Conservation (phyloP, 768 basidiomycete species). For the Termitomyces sp. region DNA sequence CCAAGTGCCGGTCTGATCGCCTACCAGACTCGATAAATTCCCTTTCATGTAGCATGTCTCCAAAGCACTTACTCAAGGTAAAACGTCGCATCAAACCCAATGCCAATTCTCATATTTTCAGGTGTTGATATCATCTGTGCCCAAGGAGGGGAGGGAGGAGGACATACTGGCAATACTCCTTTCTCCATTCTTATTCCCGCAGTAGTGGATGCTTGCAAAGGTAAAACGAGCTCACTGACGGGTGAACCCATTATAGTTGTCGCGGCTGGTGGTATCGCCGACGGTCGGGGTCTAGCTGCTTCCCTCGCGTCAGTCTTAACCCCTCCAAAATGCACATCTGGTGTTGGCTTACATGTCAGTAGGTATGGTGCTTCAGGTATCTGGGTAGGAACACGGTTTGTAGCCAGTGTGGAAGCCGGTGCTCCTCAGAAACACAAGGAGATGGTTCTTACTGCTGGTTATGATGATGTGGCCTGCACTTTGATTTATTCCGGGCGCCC, state of each 20-base stretch:
- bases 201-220: constrained; percentile 73
- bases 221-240: constrained; percentile 70
- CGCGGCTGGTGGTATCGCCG: constrained; percentile 81
- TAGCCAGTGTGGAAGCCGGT: constrained; percentile 76
- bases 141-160: constrained; percentile 85
- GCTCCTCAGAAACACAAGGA: constrained; percentile 75
- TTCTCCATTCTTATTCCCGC: constrained; percentile 82
- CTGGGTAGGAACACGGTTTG: constrained; percentile 88
- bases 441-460: constrained; percentile 60
- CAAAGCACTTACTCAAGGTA: constrained; percentile 71
- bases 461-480: constrained; percentile 69
- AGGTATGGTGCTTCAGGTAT: constrained; percentile 82
- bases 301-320: constrained; percentile 49
- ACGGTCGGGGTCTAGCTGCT: constrained; percentile 77
- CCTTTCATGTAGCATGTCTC: constrained; percentile 52
- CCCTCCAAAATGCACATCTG: background rate
- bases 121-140: constrained; percentile 92
- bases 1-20: background rate
- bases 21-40: background rate
- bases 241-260: constrained; percentile 74
- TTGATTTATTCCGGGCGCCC: constrained; percentile 77
- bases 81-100: background rate
- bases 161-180: constrained; percentile 80
- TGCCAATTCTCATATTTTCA: constrained; percentile 12
- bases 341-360: background rate